Conservation (phyloP, 805 yeast species). For the Huiozyma naganishii region DNA sequence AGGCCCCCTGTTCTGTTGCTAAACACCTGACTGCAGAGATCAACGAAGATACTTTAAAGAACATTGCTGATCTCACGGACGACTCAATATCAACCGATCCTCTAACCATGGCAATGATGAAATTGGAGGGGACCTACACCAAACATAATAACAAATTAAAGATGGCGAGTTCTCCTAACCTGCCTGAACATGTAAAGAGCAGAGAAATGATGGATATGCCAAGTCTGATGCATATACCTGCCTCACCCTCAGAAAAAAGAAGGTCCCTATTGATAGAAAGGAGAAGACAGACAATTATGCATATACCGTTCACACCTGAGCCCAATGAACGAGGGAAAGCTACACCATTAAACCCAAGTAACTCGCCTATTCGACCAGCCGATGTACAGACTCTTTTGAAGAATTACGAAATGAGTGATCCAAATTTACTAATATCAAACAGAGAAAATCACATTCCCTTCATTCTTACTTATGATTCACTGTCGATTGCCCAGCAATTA, state of each 20-base stretch:
- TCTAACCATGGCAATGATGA: constrained; percentile 58
- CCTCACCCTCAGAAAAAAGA: constrained; percentile 15
- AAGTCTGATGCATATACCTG: constrained; percentile 6
- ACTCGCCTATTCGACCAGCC: constrained; percentile 3
- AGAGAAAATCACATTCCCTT: constrained; percentile 66
- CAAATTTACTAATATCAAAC: constrained; percentile 17
- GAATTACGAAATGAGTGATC: constrained; percentile 20
- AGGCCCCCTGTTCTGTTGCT: neutral
- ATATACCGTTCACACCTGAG: constrained; percentile 27
- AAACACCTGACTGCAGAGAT: neutral
- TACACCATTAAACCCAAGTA: neutral
- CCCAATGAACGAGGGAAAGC: neutral
- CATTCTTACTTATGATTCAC: constrained; percentile 59
- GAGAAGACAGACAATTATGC: constrained; percentile 30
- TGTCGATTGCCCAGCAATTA: constrained; percentile 63
- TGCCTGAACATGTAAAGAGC: constrained; percentile 10
- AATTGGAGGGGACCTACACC: constrained; percentile 58
- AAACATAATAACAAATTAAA: constrained; percentile 4
- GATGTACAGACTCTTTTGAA: constrained; percentile 18
- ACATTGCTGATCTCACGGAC: constrained; percentile 78
- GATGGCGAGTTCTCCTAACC: constrained; percentile 10
- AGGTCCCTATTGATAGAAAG: constrained; percentile 28
- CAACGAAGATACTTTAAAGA: constrained; percentile 20
- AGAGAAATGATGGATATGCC: constrained; percentile 12
- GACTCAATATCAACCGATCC: constrained; percentile 61